Conservation (phyloP, 441 rosid genomes). For the Mallotus japonicus region DNA sequence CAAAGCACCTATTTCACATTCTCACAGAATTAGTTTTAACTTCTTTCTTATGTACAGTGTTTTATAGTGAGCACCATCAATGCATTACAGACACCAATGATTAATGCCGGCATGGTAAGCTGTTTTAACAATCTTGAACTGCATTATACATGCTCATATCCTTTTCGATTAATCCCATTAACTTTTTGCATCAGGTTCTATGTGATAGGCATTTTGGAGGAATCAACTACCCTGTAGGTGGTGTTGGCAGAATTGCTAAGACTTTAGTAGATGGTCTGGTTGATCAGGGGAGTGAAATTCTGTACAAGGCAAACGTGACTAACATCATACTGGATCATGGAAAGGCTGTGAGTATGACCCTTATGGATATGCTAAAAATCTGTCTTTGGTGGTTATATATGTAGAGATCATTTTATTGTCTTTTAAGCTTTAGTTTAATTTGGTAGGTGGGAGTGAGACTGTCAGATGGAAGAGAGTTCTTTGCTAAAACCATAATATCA, state of each 20-base stretch:
- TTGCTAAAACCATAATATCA: conserved; percentile 78
- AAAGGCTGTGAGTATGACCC: conserved; percentile 67
- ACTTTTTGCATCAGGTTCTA: conserved; percentile 58
- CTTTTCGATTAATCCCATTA: conserved; percentile 12
- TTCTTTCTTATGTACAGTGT: conserved; percentile 56
- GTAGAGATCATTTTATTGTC: conserved; percentile 13
- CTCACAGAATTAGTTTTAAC: conserved; percentile 12
- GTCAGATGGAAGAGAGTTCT: conserved; percentile 81
- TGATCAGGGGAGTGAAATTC: conserved; percentile 78
- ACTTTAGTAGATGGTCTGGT: conserved; percentile 79
- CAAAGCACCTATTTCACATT: neutral
- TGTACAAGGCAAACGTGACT: conserved; percentile 81
- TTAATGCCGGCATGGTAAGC: conserved; percentile 91
- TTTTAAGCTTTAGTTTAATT: conserved; percentile 15
- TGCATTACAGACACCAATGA: conserved; percentile 91
- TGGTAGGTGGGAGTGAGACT: conserved; percentile 84
- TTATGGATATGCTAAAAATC: conserved; percentile 11
- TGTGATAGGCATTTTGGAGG: conserved; percentile 99
- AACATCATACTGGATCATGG: conserved; percentile 69
- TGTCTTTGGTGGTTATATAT: conserved; percentile 7
- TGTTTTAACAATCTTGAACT: conserved; percentile 17
- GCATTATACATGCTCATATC: conserved; percentile 1
- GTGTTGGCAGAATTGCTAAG: conserved; percentile 89
- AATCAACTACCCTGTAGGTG: conserved; percentile 93
- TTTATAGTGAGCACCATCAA: conserved; percentile 93